phyloP scores from a whole-genome alignment of 2,329 filamentous ascomycete genomes.

The Camillea tinctor region DNA sequence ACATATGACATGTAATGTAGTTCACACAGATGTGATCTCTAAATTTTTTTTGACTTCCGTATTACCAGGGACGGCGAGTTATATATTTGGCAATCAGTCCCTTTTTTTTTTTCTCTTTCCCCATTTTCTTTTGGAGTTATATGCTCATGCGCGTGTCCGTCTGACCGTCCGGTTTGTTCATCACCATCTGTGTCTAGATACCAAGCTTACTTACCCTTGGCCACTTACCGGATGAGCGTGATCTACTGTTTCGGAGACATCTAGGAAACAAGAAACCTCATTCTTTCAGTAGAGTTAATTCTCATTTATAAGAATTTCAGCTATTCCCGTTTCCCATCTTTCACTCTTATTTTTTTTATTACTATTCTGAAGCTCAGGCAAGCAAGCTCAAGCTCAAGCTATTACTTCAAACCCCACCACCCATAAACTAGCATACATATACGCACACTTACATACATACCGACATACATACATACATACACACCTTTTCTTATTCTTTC shows the following conservation, averaged over 20 bases:
- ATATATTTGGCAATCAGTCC: neutral
- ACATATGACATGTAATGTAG: neutral
- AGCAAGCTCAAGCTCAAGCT: neutral
- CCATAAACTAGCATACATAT: no score
- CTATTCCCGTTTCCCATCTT: neutral
- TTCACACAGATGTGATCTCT: neutral
- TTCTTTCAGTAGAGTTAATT: neutral
- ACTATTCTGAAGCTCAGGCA: no score
- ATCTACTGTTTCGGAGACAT: neutral
- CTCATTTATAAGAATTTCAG: neutral
- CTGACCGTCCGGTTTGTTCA: neutral
- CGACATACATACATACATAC: neutral
- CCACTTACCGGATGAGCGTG: neutral
- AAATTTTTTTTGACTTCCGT: neutral
- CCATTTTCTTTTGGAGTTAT: no score
- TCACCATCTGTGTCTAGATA: neutral
- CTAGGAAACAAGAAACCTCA: neutral
- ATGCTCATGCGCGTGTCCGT: neutral
- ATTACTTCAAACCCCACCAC: neutral
- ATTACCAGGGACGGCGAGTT: neutral
- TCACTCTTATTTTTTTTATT: no score
- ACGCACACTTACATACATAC: neutral
- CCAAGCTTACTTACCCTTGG: no score
- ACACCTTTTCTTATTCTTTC: neutral
- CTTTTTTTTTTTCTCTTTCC: no score